Evolutionary conservation across 2,329 filamentous ascomycete genomes (phyloP).

Genomic region (Penicillium decumbens): DNA sequence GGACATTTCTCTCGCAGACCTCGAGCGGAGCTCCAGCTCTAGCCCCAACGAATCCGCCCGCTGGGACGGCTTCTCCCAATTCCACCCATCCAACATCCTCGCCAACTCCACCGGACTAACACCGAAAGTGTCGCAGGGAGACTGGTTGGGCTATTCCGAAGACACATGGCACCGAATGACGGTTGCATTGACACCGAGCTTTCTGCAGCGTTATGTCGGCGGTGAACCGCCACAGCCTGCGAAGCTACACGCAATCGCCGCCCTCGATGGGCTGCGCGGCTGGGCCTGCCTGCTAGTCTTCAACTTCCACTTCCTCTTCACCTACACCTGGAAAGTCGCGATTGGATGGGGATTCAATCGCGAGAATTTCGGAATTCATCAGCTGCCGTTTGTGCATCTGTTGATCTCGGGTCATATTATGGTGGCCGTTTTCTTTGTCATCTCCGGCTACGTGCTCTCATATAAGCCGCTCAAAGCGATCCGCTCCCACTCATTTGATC

Average conservation of each 20-base stretch:
- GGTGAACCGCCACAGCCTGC: slow-evolving; percentile 25
- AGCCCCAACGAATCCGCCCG: slow-evolving; percentile 8
- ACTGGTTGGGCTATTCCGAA: slow-evolving; percentile 27
- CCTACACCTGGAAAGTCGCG: slow-evolving; percentile 41
- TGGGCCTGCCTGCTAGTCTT: slow-evolving; percentile 45
- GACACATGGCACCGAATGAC: slow-evolving; percentile 23
- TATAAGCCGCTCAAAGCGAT: slow-evolving; percentile 41
- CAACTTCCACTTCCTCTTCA: slow-evolving; percentile 46
- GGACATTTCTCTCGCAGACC: slow-evolving; percentile 28
- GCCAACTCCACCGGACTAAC: slow-evolving; percentile 16
- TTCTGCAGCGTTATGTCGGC: slow-evolving; percentile 32
- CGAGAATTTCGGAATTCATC: slow-evolving; percentile 39
- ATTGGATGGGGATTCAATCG: slow-evolving; percentile 40
- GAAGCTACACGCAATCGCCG: slow-evolving; percentile 38
- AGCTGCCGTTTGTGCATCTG: slow-evolving; percentile 42
- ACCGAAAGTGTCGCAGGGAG: slow-evolving; percentile 19
- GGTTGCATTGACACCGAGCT: slow-evolving; percentile 36
- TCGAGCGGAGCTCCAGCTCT: slow-evolving; percentile 23
- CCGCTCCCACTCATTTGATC: slow-evolving; percentile 35
- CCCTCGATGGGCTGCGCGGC: slow-evolving; percentile 42
- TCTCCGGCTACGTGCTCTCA: slow-evolving; percentile 48
- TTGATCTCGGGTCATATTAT: slow-evolving; percentile 46
- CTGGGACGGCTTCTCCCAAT: slow-evolving; percentile 25
- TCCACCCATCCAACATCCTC: slow-evolving; percentile 24
- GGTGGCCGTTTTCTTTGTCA: slow-evolving; percentile 48